Base-by-base conservation (phyloP, 2,329 filamentous ascomycete species). In the Aplosporella prunicola region DNA sequence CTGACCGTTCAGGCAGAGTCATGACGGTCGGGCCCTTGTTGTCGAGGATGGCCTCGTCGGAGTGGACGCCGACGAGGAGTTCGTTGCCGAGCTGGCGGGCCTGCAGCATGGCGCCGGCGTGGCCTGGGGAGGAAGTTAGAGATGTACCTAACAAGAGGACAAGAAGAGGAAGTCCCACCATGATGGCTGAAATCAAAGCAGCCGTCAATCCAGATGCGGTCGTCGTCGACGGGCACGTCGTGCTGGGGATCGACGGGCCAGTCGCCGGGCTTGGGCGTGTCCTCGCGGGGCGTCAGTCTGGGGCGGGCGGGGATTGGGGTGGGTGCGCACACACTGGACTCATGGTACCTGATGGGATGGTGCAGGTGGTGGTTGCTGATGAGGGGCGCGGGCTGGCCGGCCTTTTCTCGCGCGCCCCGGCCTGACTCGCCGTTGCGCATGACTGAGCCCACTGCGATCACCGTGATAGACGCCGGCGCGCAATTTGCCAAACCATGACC, bases 181-280 rank as follows among this genome's bases (percentile, higher is more conserved):
- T 96, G 91, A 61, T 98, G 91, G 65, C 88, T 93, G 64, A 98
- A 98, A 68, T 98, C 91, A 67, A 95, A 98, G 71, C 91, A 98
- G 45, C 91, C 91, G 60, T 98, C 91, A 17, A 98, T 83, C 93
- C 93, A 98, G 53, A 98, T 84, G 48, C 89, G 79, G 51, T 83
- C 78, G 40, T 80, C 71, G 17, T 62, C 65, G 31, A 80, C 66
- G 2, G 64, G 55, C 27, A 73, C 56, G 52, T 76, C 72, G 26
- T 77, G 63, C 57, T 80, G 76, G 9, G 76, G 76, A 47, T 72
- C 72, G 25, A 76, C 72, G n/a, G 76, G 76, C 76, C 76, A 80
- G 46, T 74, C 52, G 35, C 76, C 76, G 17, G 63, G 55, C 34
- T 58, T 47, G 39, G 76, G 76, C 24, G 77, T 56, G 47, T 51